phyloP scores from a whole-genome alignment of 441 rosid genomes.

The Gossypium gossypioides region DNA sequence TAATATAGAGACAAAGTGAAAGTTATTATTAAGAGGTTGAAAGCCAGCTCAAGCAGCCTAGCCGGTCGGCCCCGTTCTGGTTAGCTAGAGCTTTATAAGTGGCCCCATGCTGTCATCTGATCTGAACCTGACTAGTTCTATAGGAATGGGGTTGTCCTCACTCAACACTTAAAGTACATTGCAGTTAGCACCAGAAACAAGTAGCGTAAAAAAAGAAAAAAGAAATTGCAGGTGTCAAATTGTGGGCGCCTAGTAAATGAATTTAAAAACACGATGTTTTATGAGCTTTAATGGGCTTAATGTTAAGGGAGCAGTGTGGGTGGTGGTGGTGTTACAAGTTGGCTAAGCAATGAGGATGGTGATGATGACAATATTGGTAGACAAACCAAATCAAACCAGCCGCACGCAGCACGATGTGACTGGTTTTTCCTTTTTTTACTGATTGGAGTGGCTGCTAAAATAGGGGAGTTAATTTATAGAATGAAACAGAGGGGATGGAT shows the following conservation, averaged over 20 bases:
- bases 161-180: not conserved
- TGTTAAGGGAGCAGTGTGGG: too few species aligned
- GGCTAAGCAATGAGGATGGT: too few species aligned
- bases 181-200: not conserved
- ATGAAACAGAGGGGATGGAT: too few species aligned
- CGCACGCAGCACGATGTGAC: not conserved
- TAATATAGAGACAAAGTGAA: not conserved
- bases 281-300: too few species aligned
- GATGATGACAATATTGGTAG: not conserved
- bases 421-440: not conserved
- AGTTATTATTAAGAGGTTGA: not conserved
- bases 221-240: not conserved
- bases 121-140: not conserved
- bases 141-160: not conserved
- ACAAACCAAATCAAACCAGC: not conserved
- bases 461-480: not conserved
- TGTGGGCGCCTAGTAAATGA: not conserved
- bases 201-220: not conserved
- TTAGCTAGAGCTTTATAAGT: not conserved
- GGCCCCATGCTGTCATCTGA: not conserved
- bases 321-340: too few species aligned
- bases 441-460: not conserved
- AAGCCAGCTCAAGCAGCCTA: not conserved
- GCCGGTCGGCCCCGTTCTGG: not conserved
- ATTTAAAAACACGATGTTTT: not conserved